Percentiles rank a stretch among this genome's conserved stretches.
phyloP scores from a whole-genome alignment of 306 rosid species.

The Gleditsia sinensis region DNA sequence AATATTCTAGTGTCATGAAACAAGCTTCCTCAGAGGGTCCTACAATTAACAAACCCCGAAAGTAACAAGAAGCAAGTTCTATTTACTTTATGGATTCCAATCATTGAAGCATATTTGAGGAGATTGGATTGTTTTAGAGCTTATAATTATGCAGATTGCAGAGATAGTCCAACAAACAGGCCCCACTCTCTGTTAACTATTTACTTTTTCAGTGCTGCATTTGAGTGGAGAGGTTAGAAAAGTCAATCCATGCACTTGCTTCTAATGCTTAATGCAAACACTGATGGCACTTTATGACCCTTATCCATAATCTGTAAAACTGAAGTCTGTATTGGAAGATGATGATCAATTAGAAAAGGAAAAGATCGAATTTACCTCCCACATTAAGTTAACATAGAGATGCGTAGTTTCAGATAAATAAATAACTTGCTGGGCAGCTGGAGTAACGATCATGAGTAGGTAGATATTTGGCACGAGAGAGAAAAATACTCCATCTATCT shows the following conservation, averaged over 20 bases:
- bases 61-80: not conserved
- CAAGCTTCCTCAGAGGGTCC: not conserved
- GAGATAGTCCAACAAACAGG: not conserved
- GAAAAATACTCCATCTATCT: too few species aligned
- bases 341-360: not conserved
- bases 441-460: too few species aligned
- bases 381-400: too few species aligned
- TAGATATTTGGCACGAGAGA: too few species aligned
- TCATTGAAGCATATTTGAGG: constrained; percentile 12
- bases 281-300: not conserved
- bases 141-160: not conserved
- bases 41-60: not conserved
- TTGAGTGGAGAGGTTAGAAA: not conserved
- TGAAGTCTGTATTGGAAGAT: not conserved
- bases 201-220: not conserved
- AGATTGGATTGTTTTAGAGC: not conserved
- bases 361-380: not conserved
- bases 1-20: not conserved
- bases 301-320: not conserved
- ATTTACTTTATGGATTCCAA: constrained; percentile 1
- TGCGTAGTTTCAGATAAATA: too few species aligned
- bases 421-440: too few species aligned
- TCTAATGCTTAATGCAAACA: constrained; percentile 6
- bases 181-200: constrained; percentile 4
- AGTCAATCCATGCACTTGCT: not conserved